These are phyloP conservation scores for Platismatia glauca DNA, from an alignment of 495 filamentous ascomycete genomes.

Conservation along the genomic window DNA sequence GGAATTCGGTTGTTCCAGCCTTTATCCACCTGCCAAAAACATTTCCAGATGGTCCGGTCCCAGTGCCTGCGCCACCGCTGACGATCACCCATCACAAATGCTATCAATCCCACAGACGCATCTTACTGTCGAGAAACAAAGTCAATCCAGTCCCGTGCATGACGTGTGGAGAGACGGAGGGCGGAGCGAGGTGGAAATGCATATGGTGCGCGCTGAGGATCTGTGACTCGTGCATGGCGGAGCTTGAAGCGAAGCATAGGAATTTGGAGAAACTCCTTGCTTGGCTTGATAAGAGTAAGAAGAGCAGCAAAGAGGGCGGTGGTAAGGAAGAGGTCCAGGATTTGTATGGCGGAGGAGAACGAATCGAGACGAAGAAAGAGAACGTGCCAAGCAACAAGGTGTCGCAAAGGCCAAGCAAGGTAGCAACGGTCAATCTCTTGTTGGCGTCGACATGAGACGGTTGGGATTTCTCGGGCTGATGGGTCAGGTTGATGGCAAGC, in stretches of 20 bases:
- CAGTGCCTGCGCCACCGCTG: constrained; percentile 29
- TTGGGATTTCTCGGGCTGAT: neutral
- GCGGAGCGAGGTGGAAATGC: constrained; percentile 38
- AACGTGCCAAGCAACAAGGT: neutral
- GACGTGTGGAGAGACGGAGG: constrained; percentile 40
- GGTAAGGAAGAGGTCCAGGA: neutral
- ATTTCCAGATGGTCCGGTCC: constrained; percentile 10
- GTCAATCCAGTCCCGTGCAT: constrained; percentile 44
- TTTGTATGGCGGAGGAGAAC: neutral
- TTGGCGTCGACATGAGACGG: neutral
- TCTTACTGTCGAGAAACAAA: constrained; percentile 36
- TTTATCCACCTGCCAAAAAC: constrained; percentile 14
- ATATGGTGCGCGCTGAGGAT: constrained; percentile 43
- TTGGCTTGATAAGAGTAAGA: constrained; percentile 6
- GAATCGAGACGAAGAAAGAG: neutral
- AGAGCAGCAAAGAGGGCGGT: neutral
- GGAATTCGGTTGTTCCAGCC: constrained; percentile 5
- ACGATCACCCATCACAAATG: constrained; percentile 37
- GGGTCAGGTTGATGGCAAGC: neutral
- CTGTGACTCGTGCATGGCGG: constrained; percentile 35
- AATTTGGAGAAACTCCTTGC: constrained; percentile 11
- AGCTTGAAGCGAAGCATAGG: constrained; percentile 28
- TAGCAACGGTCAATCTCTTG: neutral
- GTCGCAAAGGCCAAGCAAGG: neutral
- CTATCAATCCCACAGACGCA: constrained; percentile 38